phyloP scores from a whole-genome alignment of 2,329 filamentous ascomycete species.

The Byssoonygena ceratinophila region DNA sequence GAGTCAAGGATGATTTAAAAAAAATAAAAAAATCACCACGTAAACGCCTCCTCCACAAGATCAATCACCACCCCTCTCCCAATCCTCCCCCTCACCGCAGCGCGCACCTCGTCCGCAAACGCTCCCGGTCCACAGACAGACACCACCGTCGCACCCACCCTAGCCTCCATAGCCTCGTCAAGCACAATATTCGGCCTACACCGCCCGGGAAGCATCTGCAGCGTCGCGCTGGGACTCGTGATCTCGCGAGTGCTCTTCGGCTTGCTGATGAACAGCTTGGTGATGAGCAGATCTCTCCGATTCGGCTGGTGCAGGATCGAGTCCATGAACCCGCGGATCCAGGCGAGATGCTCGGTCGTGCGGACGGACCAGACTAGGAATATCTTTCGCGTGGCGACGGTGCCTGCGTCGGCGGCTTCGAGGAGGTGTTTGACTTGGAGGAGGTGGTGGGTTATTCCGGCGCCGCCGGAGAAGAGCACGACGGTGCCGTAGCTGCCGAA shows the following conservation, averaged over 20 bases:
- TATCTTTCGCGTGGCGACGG: slow-evolving; percentile 48
- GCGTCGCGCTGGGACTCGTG: slow-evolving; percentile 45
- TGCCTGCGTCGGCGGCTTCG: slow-evolving; percentile 41
- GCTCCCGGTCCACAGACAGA: slow-evolving; percentile 54
- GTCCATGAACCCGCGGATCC: slow-evolving; percentile 58
- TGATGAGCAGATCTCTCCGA: slow-evolving; percentile 48
- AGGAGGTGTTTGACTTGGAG: slow-evolving; percentile 51
- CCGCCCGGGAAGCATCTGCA: slow-evolving; percentile 53
- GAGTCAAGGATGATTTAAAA: neutral
- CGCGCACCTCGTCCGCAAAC: slow-evolving; percentile 52
- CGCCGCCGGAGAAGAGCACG: slow-evolving; percentile 55
- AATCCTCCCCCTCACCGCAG: slow-evolving; percentile 42
- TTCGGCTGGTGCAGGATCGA: slow-evolving; percentile 50
- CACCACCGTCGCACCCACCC: slow-evolving; percentile 50
- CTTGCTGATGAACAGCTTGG: slow-evolving; percentile 54
- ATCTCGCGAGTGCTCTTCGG: slow-evolving; percentile 47
- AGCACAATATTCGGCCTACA: slow-evolving; percentile 47
- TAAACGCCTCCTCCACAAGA: slow-evolving; percentile 57
- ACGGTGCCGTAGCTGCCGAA: slow-evolving; percentile 53
- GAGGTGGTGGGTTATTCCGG: slow-evolving; percentile 57
- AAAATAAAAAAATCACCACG: slow-evolving; percentile 37
- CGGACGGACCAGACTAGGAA: slow-evolving; percentile 55
- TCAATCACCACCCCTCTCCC: slow-evolving; percentile 47
- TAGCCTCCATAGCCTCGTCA: slow-evolving; percentile 45
- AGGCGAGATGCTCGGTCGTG: slow-evolving; percentile 49